Percentiles rank a stretch among this genome's conserved stretches.
phyloP scores from a whole-genome alignment of 208 protist species.

The Naegleria lovaniensis region DNA sequence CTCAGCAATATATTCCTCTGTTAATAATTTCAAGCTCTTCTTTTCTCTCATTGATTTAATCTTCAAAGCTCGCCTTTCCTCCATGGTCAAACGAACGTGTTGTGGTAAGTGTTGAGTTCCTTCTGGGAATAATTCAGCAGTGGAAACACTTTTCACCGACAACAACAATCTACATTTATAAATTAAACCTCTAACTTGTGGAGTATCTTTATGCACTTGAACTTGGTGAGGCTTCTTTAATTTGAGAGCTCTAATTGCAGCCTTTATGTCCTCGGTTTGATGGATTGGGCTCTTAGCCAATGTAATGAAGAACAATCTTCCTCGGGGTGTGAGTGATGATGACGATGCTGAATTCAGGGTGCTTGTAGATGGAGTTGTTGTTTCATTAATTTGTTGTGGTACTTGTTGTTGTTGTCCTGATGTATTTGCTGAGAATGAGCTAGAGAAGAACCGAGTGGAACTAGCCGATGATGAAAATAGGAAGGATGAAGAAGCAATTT shows the following conservation, averaged over 20 bases:
- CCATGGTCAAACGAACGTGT: not conserved
- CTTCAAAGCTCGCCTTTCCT: not conserved
- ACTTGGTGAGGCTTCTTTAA: not conserved
- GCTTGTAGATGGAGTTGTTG: not conserved
- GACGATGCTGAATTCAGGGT: not conserved
- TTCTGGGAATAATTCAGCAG: constrained; percentile 7
- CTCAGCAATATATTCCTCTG: not conserved
- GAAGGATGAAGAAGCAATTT: not conserved
- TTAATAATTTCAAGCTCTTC: not conserved
- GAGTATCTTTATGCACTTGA: not conserved
- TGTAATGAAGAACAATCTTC: constrained; percentile 18
- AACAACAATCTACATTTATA: not conserved
- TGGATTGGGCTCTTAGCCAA: not conserved
- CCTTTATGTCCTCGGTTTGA: not conserved
- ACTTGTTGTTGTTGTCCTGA: not conserved
- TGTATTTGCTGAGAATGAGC: not conserved
- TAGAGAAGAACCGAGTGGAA: not conserved
- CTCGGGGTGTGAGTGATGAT: not conserved
- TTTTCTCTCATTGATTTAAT: not conserved
- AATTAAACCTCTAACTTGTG: constrained; percentile 10
- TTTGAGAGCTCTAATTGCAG: not conserved
- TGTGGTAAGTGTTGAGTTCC: constrained; percentile 13
- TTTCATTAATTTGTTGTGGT: not conserved
- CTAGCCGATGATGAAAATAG: not conserved
- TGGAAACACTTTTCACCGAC: not conserved